Base-by-base conservation (phyloP, 139 green algal species). In the Pleodorina starrii region DNA sequence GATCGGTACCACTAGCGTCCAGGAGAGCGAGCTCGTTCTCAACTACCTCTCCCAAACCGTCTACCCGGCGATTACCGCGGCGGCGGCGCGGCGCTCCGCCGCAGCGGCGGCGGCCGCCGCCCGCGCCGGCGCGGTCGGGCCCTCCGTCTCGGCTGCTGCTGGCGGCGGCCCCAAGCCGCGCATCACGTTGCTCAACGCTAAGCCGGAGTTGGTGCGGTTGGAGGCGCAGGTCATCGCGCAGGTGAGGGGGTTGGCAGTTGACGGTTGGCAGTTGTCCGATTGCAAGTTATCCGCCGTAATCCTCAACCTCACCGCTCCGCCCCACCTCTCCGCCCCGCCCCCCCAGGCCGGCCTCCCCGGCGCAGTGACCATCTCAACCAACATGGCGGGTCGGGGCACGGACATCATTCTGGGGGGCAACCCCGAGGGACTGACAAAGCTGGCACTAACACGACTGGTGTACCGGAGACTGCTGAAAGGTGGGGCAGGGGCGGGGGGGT, bases 341-440 rank as follows among this genome's bases (percentile, higher is more conserved):
- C 42, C 95, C 9, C 96, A 98, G 88, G 93, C 94, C 1, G 97
- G 97, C 7, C 91, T 98, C n/a, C 93, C 92, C 12, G 94, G 95
- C 29, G 90, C 94, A 1, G 97, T 99, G 2, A 99, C 97, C 27
- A 99, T 99, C 38, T 96, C 98, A 48, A 99, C 98, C 75, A 99
- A 99, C 95, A 99, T 99, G 98, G 98, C 98, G 10, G 98, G 98
- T 21, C 93, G 98, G 25, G 98, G 98, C 75, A 99, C 98, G 10
- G 98, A 99, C 93, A 99, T 99, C 91, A 94, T 99, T 29, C 92
- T 99, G 54, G 98, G 98, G 1, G 98, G 98, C 74, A 99, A 99
- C 88, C 84, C 98, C 16, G 93, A 95, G 82, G 93, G 93, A 1
- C 83, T 96, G 14, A 93, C 91, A 0, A 76, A 72, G 25, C 78